Evolutionary conservation across 1,139 yeast genomes (phyloP).

Genomic region (Pichia sp.): DNA sequence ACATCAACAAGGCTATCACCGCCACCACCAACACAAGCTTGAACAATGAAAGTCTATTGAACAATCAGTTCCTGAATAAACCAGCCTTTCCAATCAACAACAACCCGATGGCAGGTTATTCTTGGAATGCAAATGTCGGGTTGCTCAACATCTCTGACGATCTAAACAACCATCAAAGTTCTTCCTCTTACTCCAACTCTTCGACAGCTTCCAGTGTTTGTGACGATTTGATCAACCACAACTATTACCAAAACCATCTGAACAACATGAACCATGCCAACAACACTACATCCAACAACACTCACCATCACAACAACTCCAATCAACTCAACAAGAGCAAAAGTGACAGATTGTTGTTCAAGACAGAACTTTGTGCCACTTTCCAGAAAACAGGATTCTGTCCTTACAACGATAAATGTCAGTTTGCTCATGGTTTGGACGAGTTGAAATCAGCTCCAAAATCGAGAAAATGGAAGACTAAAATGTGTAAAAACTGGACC

Average conservation of each 20-base stretch:
- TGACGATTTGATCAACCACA: slow-evolving; percentile 7
- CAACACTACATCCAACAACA: background rate
- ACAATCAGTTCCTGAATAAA: slow-evolving; percentile 13
- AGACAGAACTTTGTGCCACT: slow-evolving; percentile 85
- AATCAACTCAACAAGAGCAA: background rate
- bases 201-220: slow-evolving; percentile 5
- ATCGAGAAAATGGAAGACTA: slow-evolving; percentile 85
- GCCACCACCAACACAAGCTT: background rate
- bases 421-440: slow-evolving; percentile 84
- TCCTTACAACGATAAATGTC: slow-evolving; percentile 89
- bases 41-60: slow-evolving; percentile 11
- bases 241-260: background rate
- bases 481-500: slow-evolving; percentile 86
- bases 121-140: background rate
- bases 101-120: background rate
- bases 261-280: background rate
- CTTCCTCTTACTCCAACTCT: background rate
- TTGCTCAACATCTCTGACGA: background rate
- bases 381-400: slow-evolving; percentile 70
- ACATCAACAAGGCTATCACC: background rate
- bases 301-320: too few species aligned
- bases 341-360: slow-evolving; percentile 66
- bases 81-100: background rate
- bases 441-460: slow-evolving; percentile 73
- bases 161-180: background rate